Percentiles rank a stretch among this genome's conserved stretches.
These are phyloP conservation scores for Angophora floribunda DNA, from an alignment of 345 rosid species.

Conservation along the genomic window DNA sequence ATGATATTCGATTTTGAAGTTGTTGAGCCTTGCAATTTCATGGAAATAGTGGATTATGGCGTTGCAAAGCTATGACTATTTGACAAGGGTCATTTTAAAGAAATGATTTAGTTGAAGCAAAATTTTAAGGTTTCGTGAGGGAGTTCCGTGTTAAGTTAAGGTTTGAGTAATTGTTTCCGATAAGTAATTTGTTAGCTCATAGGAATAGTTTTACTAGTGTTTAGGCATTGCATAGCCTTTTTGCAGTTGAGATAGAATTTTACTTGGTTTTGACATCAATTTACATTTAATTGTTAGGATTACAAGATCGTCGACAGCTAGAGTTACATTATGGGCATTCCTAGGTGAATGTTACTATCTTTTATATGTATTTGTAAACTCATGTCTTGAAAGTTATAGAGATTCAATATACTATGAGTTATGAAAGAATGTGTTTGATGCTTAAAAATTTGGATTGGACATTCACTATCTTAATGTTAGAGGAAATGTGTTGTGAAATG, in stretches of 20 bases:
- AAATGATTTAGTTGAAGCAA: background rate
- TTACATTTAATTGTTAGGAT: background rate
- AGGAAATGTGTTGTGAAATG: background rate
- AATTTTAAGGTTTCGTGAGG: background rate
- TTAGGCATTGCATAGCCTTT: too few species aligned
- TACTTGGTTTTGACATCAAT: background rate
- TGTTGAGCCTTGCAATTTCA: background rate
- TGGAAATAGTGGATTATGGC: background rate
- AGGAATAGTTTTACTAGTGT: too few species aligned
- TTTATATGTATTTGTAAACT: background rate
- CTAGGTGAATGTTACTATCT: background rate
- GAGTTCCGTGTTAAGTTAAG: background rate
- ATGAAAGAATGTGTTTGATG: background rate
- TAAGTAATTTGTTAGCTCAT: background rate
- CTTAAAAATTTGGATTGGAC: too few species aligned
- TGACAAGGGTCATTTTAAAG: too few species aligned
- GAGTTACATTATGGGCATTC: background rate
- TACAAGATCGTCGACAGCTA: too few species aligned
- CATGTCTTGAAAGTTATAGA: background rate
- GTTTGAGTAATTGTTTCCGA: background rate
- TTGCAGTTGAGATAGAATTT: background rate
- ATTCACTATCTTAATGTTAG: background rate
- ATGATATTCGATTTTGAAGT: too few species aligned
- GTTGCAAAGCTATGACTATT: background rate
- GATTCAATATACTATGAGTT: background rate